Percentiles rank a stretch among this genome's conserved stretches.
These are phyloP conservation scores for Ilex asprella DNA, from an alignment of 257 asterid species.

Conservation along the genomic window DNA sequence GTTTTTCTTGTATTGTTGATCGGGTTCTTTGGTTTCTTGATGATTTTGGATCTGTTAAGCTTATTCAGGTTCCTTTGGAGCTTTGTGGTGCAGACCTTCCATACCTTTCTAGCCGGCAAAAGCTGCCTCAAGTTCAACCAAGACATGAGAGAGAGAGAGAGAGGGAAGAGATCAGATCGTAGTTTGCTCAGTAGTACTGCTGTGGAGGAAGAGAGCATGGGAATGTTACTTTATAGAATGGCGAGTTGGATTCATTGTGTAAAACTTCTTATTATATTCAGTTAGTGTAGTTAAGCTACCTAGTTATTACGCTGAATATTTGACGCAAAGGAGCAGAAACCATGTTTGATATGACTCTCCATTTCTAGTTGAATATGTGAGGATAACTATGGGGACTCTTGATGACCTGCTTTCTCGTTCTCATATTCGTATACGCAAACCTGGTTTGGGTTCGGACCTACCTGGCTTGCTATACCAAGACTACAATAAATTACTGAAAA, in stretches of 20 bases:
- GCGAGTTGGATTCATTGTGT: background rate
- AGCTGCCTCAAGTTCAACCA: background rate
- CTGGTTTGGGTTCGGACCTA: too few species aligned
- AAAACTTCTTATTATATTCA: background rate
- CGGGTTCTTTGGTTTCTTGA: constrained; percentile 9
- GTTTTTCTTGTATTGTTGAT: constrained; percentile 3
- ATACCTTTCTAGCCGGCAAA: background rate
- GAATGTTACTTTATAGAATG: background rate
- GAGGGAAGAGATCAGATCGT: background rate
- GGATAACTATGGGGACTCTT: too few species aligned
- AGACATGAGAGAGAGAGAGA: background rate
- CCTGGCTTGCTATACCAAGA: too few species aligned
- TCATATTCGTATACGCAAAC: too few species aligned
- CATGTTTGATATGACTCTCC: background rate
- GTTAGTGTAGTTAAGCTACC: background rate
- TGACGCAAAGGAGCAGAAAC: background rate
- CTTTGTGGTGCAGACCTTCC: background rate
- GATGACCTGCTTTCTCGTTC: too few species aligned
- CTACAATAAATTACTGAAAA: too few species aligned
- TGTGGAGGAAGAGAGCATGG: background rate
- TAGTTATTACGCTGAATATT: background rate
- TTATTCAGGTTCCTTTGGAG: background rate
- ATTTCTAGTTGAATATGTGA: too few species aligned
- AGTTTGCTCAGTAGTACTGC: background rate
- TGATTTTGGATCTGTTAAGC: background rate